Conservation (phyloP, 192 early-diverging fungal genomes). For the Pilobolus umbonatus region DNA sequence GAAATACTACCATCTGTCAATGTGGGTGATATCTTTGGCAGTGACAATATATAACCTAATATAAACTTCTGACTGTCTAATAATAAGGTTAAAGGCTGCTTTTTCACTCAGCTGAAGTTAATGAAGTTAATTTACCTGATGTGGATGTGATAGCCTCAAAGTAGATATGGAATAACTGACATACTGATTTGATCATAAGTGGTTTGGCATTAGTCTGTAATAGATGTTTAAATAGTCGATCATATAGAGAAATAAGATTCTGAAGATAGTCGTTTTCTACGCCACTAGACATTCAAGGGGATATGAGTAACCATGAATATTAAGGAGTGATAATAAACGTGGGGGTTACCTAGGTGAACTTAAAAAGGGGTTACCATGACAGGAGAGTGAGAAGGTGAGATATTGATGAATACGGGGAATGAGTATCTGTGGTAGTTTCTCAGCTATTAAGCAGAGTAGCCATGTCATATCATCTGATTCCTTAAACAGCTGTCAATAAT, state of each 20-base stretch:
- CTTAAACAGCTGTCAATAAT: neutral
- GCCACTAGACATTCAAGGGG: no score
- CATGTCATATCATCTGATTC: neutral
- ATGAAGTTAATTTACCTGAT: no score
- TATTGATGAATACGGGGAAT: conserved; percentile 10
- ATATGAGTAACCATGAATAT: no score
- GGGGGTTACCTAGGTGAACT: conserved; percentile 1
- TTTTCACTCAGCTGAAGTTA: no score
- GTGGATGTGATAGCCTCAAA: neutral
- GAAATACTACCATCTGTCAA: conserved; percentile 2
- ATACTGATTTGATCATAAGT: neutral
- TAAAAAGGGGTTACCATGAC: conserved; percentile 1
- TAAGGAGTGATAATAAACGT: no score
- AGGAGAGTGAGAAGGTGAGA: neutral
- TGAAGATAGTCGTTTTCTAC: no score
- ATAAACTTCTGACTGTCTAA: conserved; percentile 4
- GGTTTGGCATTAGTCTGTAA: neutral
- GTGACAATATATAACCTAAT: conserved; percentile 5
- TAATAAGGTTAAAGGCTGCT: no score
- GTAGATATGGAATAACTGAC: neutral
- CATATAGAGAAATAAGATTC: no score
- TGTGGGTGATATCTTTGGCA: conserved; percentile 6
- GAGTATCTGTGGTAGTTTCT: conserved; percentile 3
- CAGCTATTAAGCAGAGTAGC: conserved; percentile 10
- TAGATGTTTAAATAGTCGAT: conserved; percentile 3